Conservation (phyloP, 352 stramenopile genomes). For the Lagenidium giganteum region DNA sequence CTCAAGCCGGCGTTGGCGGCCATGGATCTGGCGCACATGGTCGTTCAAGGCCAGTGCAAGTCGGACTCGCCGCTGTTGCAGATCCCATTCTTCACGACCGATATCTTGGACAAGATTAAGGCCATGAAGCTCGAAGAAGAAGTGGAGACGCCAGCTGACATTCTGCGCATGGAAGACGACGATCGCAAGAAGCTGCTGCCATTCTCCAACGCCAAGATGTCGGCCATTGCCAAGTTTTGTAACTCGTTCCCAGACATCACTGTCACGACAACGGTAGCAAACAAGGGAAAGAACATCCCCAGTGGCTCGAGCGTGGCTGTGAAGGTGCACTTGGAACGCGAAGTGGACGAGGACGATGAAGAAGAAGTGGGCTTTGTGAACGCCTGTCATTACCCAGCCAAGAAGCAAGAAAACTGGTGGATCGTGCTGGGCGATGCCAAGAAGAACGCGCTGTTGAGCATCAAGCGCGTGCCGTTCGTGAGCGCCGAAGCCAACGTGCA, state of each 20-base stretch:
- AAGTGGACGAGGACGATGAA: conserved; percentile 77
- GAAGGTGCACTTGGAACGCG: conserved; percentile 85
- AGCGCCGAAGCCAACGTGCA: conserved; percentile 72
- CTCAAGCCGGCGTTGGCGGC: conserved; percentile 96
- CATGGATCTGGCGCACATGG: conserved; percentile 99
- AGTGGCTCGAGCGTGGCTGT: conserved; percentile 90
- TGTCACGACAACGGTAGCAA: conserved; percentile 90
- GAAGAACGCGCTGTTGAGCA: conserved; percentile 94
- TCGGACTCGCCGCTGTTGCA: conserved; percentile 95
- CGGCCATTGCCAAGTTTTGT: conserved; percentile 98
- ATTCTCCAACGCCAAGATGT: conserved; percentile 89
- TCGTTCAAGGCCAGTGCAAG: conserved; percentile 98
- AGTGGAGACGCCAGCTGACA: conserved; percentile 78
- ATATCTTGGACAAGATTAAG: conserved; percentile 64
- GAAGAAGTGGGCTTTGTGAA: conserved; percentile 66
- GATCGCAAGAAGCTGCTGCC: conserved; percentile 87
- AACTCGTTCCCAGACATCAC: conserved; percentile 99
- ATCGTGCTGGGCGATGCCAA: conserved; percentile 95
- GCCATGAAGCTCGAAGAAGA: conserved; percentile 62
- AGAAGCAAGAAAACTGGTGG: conserved; percentile 99
- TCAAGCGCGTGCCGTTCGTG: conserved; percentile 96
- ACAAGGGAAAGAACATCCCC: conserved; percentile 87
- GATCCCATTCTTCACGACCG: conserved; percentile 96
- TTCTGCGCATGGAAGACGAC: conserved; percentile 93
- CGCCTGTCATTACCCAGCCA: conserved; percentile 64